Base-by-base conservation (phyloP, 352 stramenopile genomes). In the Peronosclerospora sorghi region DNA sequence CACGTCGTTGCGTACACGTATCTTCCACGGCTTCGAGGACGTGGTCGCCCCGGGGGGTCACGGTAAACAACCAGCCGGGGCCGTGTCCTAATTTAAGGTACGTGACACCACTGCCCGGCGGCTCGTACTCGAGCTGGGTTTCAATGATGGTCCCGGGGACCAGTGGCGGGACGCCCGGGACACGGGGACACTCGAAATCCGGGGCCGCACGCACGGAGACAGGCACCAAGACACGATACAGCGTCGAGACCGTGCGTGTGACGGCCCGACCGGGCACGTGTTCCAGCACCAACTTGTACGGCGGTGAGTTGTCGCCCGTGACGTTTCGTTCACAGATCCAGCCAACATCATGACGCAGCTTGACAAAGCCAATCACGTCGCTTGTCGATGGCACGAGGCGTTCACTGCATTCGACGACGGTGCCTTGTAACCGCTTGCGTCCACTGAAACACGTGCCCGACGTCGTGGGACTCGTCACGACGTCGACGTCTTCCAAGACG, bases 351-450 rank as follows among this genome's bases (percentile, higher is more conserved):
- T 90, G 78, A 5, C 78, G 78, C 19, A 90, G 63, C 54, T 90
- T 90, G 12, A 90, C 62, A 49, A 75, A 90, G 5, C 66, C 70
- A 6, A 88, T 69, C 26, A 68, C 59, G n/a, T n/a, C n/a, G n/a
- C n/a, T n/a, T n/a, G n/a, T n/a, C 5, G 68, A 53, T 23, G 74
- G 74, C 9, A 84, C 69, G n/a, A 90, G 54, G 0, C 78, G 63
- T 35, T 90, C 78, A 34, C 74, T 84, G 48, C 78, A 90, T 50
- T 90, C 78, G 30, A 90, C 68, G 7, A 87, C 46, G 27, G 74
- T 85, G 14, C 66, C 69, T 53, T 80, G 76, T 17, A 83, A 56
- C 24, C 74, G 62, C 37, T 87, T 87, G 17, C 72, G 54, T 44
- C 56, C 65, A 10, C 51, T 60, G 14, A 46, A 61, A 27, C n/a